Conservation (phyloP, 179 eudicot genomes). For the Amaranthus tricolor region DNA sequence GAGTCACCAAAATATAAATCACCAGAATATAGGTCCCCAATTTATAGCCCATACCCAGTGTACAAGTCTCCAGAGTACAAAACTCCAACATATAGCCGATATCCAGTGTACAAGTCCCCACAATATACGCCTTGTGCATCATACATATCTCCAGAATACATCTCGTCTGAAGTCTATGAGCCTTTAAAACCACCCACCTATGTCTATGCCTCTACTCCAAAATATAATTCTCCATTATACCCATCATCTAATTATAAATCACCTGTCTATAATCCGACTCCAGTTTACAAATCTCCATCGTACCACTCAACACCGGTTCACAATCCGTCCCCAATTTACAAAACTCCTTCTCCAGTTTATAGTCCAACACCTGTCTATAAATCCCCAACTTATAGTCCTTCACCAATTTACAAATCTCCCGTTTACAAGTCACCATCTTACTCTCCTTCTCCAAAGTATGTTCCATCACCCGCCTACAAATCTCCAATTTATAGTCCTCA, state of each 20-base stretch:
- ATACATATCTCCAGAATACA: neutral
- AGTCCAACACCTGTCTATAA: neutral
- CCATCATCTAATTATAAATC: neutral
- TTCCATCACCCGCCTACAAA: neutral
- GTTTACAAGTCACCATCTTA: neutral
- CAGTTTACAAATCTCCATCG: neutral
- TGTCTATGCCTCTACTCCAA: neutral
- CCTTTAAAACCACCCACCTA: neutral
- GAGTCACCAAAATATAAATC: neutral
- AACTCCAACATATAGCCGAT: neutral
- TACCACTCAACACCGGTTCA: neutral
- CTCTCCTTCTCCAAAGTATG: neutral
- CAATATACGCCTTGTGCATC: neutral
- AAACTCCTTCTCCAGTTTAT: neutral
- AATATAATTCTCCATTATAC: neutral
- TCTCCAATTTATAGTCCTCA: neutral
- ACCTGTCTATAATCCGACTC: neutral
- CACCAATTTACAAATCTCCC: constrained; percentile 3
- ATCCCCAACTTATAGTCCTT: neutral
- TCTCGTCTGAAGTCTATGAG: neutral
- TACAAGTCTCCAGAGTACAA: neutral
- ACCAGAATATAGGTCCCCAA: neutral
- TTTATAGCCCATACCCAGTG: neutral
- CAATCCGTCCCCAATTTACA: neutral
- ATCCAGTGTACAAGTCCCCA: neutral